Evolutionary conservation across 108 stramenopile species (phyloP).

Genomic region (Cyclotella baltica): DNA sequence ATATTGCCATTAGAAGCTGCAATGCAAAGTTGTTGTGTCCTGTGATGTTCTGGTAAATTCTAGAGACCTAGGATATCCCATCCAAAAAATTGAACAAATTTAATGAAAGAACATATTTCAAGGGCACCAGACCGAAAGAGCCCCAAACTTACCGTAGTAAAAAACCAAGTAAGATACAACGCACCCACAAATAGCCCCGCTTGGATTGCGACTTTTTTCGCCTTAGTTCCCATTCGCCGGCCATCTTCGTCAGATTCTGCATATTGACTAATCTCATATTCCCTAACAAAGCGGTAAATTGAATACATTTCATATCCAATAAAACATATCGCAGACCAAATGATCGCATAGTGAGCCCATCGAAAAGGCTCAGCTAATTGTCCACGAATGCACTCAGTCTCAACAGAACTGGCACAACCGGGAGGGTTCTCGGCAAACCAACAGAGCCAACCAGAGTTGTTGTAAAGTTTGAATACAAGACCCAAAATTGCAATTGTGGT

Average conservation of each 20-base stretch:
- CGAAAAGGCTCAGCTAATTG: constrained; percentile 38
- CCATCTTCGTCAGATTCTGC: constrained; percentile 19
- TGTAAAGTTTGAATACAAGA: constrained; percentile 42
- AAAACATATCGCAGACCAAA: constrained; percentile 48
- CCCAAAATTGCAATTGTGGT: constrained; percentile 41
- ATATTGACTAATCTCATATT: constrained; percentile 16
- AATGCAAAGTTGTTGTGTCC: constrained; percentile 38
- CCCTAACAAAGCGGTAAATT: constrained; percentile 40
- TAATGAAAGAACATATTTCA: background rate
- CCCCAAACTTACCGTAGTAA: constrained; percentile 43
- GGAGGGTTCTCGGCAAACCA: constrained; percentile 45
- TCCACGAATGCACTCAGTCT: constrained; percentile 32
- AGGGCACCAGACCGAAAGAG: background rate
- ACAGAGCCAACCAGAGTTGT: constrained; percentile 50
- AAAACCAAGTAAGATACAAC: constrained; percentile 53
- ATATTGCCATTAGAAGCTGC: constrained; percentile 48
- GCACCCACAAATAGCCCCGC: constrained; percentile 51
- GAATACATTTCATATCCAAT: constrained; percentile 45
- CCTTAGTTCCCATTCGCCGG: constrained; percentile 14
- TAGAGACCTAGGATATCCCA: constrained; percentile 12
- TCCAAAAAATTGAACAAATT: background rate
- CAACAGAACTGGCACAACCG: constrained; percentile 3
- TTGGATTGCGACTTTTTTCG: constrained; percentile 48
- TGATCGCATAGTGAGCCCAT: constrained; percentile 43
- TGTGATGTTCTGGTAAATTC: constrained; percentile 38